Percentiles rank a stretch among this genome's conserved stretches.
Evolutionary conservation across 768 basidiomycete genomes (phyloP).

Genomic region (Lyophyllum shimeji): DNA sequence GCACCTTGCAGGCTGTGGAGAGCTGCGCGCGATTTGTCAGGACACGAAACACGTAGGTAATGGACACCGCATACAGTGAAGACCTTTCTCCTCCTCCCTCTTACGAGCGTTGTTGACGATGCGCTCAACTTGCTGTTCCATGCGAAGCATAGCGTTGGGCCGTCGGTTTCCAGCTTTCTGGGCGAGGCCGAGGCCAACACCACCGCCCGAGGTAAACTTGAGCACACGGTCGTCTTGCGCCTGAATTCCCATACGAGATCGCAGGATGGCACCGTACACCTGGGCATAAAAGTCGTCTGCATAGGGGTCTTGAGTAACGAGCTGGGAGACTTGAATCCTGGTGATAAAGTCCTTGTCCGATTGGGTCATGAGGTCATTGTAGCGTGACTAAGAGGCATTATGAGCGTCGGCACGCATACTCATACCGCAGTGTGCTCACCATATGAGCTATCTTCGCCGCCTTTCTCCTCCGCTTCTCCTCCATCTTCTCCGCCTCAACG

Average conservation of each 20-base stretch:
- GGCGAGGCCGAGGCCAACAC: slow-evolving; percentile 80
- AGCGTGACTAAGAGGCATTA: slow-evolving; percentile 61
- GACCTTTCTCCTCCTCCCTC: slow-evolving; percentile 81
- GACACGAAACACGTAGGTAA: neutral
- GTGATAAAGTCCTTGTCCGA: slow-evolving; percentile 99
- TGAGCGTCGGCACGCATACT: slow-evolving; percentile 4
- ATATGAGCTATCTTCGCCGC: slow-evolving; percentile 88
- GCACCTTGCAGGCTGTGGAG: slow-evolving; percentile 86
- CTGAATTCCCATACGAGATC: slow-evolving; percentile 75
- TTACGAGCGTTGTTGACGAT: slow-evolving; percentile 90
- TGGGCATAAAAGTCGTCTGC: slow-evolving; percentile 99
- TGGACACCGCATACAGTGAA: slow-evolving; percentile 42
- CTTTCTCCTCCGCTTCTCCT: slow-evolving; percentile 77
- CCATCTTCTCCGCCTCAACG: slow-evolving; percentile 86
- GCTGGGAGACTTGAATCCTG: slow-evolving; percentile 96
- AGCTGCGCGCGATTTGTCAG: slow-evolving; percentile 37
- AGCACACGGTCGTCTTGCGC: slow-evolving; percentile 76
- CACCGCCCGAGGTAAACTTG: slow-evolving; percentile 81
- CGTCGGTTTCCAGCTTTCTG: slow-evolving; percentile 68
- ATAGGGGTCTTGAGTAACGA: slow-evolving; percentile 96
- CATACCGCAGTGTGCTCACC: slow-evolving; percentile 43
- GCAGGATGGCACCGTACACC: slow-evolving; percentile 84
- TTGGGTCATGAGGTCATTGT: slow-evolving; percentile 95
- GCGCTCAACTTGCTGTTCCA: slow-evolving; percentile 94
- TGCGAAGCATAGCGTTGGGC: slow-evolving; percentile 86